Base-by-base conservation (phyloP, 164 flowering plant genomes). In the Berberis vulgaris region DNA sequence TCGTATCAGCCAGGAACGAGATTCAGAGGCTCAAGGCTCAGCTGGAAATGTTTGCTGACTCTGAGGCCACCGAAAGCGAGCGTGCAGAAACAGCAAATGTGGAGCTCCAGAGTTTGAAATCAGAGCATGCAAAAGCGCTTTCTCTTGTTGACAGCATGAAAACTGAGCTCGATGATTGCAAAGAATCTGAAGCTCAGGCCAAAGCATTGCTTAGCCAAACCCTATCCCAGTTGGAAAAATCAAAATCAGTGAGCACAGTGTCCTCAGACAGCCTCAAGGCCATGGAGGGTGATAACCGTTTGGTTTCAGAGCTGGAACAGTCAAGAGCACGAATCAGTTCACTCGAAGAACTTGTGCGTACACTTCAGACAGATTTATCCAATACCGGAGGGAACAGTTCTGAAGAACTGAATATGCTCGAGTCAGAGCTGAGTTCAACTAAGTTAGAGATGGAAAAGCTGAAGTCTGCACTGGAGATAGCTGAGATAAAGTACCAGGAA, bases 161-260 rank as follows among this genome's bases (percentile, higher is more conserved):
- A 66, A 57, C 50, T 42, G 79, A 87, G 75, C 74, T 94, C 43
- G 75, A 45, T 46, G 75, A 79, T 11, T 73, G 80, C 71, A 74
- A 80, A 68, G 87, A 82, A 73, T 89, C 96, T 1, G 97, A 91
- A 72, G 80, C 81, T 72, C 73, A 65, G 44, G 91, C 89, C 42
- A 77, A 81, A 56, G 74, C 69, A 13, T 43, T 79, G 41, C 82
- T 74, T 57, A 62, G 65, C 43, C 83, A 82, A 62, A 86, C 93
- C 41, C 77, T 82, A 50, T 45, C 64, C 46, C 87, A 87, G 66
- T 71, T 94, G 39, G 88, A 87, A 72, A 69, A 76, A 43, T 88
- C 87, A 2, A 87, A 87, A 54, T 65, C 45, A 41, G 75, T 82
- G n/a, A 26, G n/a, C 4, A 52, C 54, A 2, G 10, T 52, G 54